A percentile compares a stretch with the other conserved stretches of the same genome.
These are phyloP conservation scores for Xylaria sp. DNA, from an alignment of 2,329 filamentous ascomycete genomes.

Conservation along the genomic window DNA sequence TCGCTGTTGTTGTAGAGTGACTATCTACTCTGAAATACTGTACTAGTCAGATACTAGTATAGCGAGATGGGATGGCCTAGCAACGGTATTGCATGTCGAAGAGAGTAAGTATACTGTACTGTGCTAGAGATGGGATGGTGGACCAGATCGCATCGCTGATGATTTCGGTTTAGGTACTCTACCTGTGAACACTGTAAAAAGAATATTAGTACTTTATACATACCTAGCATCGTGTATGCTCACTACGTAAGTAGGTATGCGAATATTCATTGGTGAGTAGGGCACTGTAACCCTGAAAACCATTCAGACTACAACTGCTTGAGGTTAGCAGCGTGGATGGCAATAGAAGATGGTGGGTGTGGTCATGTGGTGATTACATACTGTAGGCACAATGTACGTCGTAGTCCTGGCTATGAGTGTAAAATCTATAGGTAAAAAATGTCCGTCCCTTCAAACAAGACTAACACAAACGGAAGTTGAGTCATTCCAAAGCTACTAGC, in stretches of 20 bases:
- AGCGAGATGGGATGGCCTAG: constrained; percentile 42
- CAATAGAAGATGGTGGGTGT: constrained; percentile 8
- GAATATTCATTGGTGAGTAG: too few species aligned
- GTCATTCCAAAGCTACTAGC: not conserved
- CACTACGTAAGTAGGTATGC: too few species aligned
- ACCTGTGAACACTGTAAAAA: too few species aligned
- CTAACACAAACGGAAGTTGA: not conserved
- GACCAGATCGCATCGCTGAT: not conserved
- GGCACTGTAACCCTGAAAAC: constrained; percentile 5
- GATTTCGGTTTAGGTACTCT: too few species aligned
- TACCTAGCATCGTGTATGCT: too few species aligned
- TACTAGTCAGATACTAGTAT: constrained; percentile 9
- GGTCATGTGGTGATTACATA: constrained; percentile 26
- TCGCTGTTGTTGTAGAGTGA: constrained; percentile 33
- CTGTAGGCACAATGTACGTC: not conserved
- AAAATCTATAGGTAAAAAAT: not conserved
- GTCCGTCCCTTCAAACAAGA: not conserved
- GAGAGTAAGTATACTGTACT: not conserved
- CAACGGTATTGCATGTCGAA: constrained; percentile 35
- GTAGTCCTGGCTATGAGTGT: not conserved
- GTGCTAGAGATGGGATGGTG: not conserved
- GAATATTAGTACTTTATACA: too few species aligned
- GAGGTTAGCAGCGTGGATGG: constrained; percentile 17
- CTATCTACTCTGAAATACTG: too few species aligned
- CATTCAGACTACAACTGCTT: constrained; percentile 12